phyloP scores from a whole-genome alignment of 148 eudicot genomes.

The Camellia lanceoleosa region DNA sequence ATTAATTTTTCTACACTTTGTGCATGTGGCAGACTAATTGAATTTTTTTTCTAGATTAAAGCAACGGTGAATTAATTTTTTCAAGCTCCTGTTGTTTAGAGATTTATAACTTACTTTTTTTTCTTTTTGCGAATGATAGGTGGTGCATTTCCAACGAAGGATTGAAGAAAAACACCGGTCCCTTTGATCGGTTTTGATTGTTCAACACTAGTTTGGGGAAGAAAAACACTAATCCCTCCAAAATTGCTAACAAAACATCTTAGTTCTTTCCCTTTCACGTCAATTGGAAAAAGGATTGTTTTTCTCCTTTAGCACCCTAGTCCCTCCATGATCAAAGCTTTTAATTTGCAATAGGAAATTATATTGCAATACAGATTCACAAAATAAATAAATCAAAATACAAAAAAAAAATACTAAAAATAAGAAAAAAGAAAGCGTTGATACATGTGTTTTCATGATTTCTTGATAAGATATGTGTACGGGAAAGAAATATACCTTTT shows the following conservation, averaged over 20 bases:
- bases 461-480: background rate
- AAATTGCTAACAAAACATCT: background rate
- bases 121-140: background rate
- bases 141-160: background rate
- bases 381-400: slow-evolving; percentile 2
- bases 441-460: background rate
- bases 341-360: background rate
- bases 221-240: slow-evolving; percentile 22
- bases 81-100: background rate
- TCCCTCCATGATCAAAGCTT: slow-evolving; percentile 13
- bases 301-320: background rate
- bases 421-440: background rate
- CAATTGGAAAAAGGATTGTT: background rate
- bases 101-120: slow-evolving; percentile 10
- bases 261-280: background rate
- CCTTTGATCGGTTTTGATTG: background rate
- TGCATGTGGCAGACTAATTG: no score
- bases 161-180: slow-evolving; percentile 21
- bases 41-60: background rate
- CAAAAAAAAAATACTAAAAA: background rate
- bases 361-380: no score
- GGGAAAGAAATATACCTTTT: no score
- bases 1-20: no score
- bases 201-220: slow-evolving; percentile 4
- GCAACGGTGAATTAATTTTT: background rate